Conservation (phyloP, 2,329 filamentous ascomycete genomes). For the Fusarium udum region DNA sequence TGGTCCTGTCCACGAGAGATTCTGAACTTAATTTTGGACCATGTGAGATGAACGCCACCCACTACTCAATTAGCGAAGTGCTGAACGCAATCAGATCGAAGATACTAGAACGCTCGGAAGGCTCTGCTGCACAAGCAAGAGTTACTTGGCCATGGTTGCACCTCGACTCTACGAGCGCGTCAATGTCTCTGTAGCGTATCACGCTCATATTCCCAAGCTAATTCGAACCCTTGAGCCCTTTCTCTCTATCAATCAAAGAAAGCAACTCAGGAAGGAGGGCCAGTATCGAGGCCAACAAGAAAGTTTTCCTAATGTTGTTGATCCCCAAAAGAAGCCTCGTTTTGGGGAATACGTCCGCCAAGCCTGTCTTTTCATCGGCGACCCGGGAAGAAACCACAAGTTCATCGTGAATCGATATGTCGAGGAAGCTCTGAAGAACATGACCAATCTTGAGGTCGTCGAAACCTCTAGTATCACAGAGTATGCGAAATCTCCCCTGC, state of each 20-base stretch:
- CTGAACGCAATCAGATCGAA: neutral
- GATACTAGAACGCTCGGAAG: conserved; percentile 2
- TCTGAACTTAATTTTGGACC: conserved; percentile 20
- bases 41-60: neutral
- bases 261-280: conserved; percentile 25
- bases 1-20: conserved; percentile 25
- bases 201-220: conserved; percentile 30
- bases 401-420: conserved; percentile 26
- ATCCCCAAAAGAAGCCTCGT: conserved; percentile 1
- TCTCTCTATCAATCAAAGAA: conserved; percentile 27
- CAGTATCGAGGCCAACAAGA: conserved; percentile 31
- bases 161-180: conserved; percentile 29
- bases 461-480: conserved; percentile 8
- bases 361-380: neutral
- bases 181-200: neutral
- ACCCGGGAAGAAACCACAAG: conserved; percentile 19
- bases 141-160: conserved; percentile 16
- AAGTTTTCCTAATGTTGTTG: neutral
- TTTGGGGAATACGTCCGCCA: conserved; percentile 15
- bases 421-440: conserved; percentile 27
- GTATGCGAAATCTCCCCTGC: neutral
- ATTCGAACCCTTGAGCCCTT: conserved; percentile 31
- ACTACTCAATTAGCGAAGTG: accelerated
- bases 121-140: conserved; percentile 30
- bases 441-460: conserved; percentile 28